Conservation (phyloP, 2,329 filamentous ascomycete genomes). For the Incumbomyces delicatus region DNA sequence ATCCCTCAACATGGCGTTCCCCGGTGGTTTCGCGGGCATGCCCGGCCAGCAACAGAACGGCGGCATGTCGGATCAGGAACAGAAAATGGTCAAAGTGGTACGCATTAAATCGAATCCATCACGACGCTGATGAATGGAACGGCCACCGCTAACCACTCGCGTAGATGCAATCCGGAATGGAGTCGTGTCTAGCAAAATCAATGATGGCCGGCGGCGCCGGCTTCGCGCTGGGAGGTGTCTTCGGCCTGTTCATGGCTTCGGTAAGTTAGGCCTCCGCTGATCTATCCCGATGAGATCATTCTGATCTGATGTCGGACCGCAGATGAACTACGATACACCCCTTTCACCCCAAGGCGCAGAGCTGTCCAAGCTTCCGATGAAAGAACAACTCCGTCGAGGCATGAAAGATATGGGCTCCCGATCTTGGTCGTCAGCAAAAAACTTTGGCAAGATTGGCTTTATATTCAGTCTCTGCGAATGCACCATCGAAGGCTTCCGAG, state of each 20-base stretch:
- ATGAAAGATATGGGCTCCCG: constrained; percentile 91
- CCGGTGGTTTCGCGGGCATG: constrained; percentile 7
- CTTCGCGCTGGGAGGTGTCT: constrained; percentile 85
- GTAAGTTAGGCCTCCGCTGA: constrained; percentile 43
- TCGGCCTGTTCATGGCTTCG: constrained; percentile 93
- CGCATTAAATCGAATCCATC: background rate
- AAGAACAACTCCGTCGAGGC: constrained; percentile 71
- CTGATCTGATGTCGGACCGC: too few relatives aligned
- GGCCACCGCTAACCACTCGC: constrained; percentile 1
- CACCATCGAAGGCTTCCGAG: constrained; percentile 78
- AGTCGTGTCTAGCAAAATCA: constrained; percentile 83
- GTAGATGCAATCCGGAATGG: constrained; percentile 76
- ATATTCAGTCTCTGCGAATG: constrained; percentile 91
- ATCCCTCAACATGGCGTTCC: constrained; percentile 1
- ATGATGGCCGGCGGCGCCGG: constrained; percentile 86
- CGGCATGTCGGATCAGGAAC: constrained; percentile 39
- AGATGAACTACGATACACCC: constrained; percentile 98
- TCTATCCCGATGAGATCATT: background rate
- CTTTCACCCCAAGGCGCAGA: constrained; percentile 51
- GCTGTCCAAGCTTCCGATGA: constrained; percentile 60
- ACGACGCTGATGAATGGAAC: background rate
- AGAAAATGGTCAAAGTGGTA: constrained; percentile 39
- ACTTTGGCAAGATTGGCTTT: constrained; percentile 87
- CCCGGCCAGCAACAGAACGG: constrained; percentile 9
- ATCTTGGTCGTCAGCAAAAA: constrained; percentile 76